Percentiles rank a stretch among this genome's conserved stretches.
Evolutionary conservation across 257 asterid species (phyloP).

Genomic region (Nicotiana benthamiana): DNA sequence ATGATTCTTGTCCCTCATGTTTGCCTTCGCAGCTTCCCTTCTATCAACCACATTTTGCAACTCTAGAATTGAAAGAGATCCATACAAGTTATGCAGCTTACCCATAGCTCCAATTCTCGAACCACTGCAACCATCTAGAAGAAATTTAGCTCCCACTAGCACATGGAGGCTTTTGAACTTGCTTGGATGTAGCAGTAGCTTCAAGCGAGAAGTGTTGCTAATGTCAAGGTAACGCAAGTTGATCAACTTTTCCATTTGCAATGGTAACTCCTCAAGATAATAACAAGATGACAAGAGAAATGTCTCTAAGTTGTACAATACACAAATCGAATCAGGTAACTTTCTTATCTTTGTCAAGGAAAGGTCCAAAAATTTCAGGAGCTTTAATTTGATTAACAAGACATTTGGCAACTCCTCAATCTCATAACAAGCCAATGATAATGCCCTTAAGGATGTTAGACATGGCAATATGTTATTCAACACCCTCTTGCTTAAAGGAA

Average conservation of each 20-base stretch:
- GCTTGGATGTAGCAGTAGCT: neutral
- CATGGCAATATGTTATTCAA: neutral
- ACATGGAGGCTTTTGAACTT: conserved; percentile 3
- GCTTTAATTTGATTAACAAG: neutral
- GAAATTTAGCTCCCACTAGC: neutral
- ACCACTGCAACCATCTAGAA: neutral
- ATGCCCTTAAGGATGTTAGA: neutral
- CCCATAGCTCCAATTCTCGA: neutral
- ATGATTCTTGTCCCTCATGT: neutral
- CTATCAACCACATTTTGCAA: neutral
- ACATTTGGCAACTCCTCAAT: neutral
- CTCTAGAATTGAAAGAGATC: neutral
- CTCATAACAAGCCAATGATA: neutral
- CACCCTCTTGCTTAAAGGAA: neutral
- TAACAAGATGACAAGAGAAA: neutral
- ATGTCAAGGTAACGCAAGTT: conserved; percentile 6
- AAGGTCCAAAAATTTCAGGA: neutral
- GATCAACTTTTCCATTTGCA: neutral
- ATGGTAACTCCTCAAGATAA: neutral
- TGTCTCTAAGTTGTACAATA: conserved; percentile 2
- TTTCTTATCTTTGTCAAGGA: rapidly evolving
- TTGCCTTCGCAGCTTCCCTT: neutral
- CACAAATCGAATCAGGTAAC: neutral
- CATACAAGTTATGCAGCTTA: neutral
- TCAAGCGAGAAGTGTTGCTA: neutral